Percentiles rank a stretch among this genome's conserved stretches.
Conservation (phyloP, 768 basidiomycete species). For the Agaricus subrufescens region DNA sequence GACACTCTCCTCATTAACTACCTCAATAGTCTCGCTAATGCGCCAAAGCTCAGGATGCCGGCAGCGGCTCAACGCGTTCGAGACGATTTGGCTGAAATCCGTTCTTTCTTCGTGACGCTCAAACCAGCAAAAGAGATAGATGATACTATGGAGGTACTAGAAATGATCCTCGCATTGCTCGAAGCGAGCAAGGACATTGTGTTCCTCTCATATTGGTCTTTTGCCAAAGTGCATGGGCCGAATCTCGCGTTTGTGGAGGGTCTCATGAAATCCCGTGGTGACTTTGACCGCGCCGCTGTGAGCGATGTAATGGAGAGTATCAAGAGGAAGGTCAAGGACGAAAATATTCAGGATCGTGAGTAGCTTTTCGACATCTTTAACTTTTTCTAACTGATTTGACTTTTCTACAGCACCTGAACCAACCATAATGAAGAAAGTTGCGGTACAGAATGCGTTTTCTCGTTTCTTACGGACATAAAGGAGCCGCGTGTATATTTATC, state of each 20-base stretch:
- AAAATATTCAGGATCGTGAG: conserved; percentile 78
- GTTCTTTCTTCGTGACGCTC: conserved; percentile 75
- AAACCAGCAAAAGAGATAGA: conserved; percentile 81
- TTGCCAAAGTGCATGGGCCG: conserved; percentile 91
- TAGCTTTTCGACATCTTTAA: conserved; percentile 11
- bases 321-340: conserved; percentile 89
- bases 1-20: conserved; percentile 89
- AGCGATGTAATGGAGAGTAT: conserved; percentile 93
- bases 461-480: conserved; percentile 59
- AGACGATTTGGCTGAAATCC: conserved; percentile 72
- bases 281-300: conserved; percentile 84
- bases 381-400: not conserved
- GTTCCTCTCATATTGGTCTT: conserved; percentile 90
- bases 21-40: conserved; percentile 80
- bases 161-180: conserved; percentile 75
- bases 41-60: conserved; percentile 84
- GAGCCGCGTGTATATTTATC: not conserved
- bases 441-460: conserved; percentile 70
- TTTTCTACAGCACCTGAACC: conserved; percentile 61
- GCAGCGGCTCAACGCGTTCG: conserved; percentile 79
- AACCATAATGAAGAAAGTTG: conserved; percentile 89
- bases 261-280: conserved; percentile 83
- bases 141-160: conserved; percentile 78
- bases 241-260: conserved; percentile 89
- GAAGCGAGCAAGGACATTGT: conserved; percentile 86